These are phyloP conservation scores for Aspergillus alliaceus DNA, from an alignment of 2,329 filamentous ascomycete species.

Conservation along the genomic window DNA sequence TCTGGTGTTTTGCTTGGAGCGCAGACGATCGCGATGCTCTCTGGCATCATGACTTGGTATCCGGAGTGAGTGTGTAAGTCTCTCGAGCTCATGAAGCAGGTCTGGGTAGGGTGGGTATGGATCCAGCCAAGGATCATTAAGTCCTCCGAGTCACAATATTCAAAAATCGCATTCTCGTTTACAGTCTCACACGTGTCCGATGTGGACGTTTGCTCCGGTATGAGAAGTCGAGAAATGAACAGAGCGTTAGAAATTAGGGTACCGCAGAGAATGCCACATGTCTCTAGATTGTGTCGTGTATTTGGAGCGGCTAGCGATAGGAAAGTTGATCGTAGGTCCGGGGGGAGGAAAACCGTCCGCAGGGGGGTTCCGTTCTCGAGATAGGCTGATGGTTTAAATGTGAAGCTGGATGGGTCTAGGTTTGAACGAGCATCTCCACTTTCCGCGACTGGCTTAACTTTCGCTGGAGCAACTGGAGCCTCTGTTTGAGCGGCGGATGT, in stretches of 20 bases:
- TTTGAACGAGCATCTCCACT: conserved; percentile 19
- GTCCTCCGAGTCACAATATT: conserved; percentile 83
- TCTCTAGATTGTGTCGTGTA: conserved; percentile 80
- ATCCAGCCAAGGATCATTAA: conserved; percentile 93
- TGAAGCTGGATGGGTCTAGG: conserved; percentile 59
- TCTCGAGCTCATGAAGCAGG: conserved; percentile 94
- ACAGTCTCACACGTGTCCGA: conserved; percentile 93
- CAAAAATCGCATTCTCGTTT: conserved; percentile 80
- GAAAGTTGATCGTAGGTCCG: conserved; percentile 71
- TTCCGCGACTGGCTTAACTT: conserved; percentile 19
- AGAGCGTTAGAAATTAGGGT: conserved; percentile 89
- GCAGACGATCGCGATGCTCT: conserved; percentile 96
- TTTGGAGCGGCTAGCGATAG: conserved; percentile 73
- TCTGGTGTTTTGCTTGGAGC: conserved; percentile 74
- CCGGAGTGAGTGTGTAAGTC: conserved; percentile 92
- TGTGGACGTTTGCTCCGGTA: conserved; percentile 87
- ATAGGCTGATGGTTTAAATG: conserved; percentile 81
- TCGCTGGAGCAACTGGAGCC: conserved; percentile 26
- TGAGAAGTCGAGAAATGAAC: conserved; percentile 83
- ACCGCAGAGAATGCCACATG: conserved; percentile 91
- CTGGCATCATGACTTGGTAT: conserved; percentile 94
- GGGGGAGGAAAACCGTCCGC: conserved; percentile 83
- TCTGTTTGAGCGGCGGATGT: conserved; percentile 10
- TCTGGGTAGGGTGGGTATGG: conserved; percentile 94
- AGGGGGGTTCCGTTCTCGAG: conserved; percentile 87